Conservation (phyloP, 495 filamentous ascomycete species). For the Aspergillus funiculosus region DNA sequence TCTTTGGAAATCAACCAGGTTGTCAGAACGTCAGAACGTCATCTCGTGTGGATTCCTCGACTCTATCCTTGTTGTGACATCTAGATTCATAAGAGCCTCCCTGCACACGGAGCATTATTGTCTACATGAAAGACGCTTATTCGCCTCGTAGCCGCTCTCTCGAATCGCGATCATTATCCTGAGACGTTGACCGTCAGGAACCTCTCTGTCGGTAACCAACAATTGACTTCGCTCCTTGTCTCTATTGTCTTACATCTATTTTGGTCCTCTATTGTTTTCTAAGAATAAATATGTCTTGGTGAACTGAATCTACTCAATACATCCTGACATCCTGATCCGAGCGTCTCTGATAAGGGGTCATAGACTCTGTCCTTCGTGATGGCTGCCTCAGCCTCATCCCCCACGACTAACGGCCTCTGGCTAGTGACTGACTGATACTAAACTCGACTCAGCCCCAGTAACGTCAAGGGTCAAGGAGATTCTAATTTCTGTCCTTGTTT, state of each 20-base stretch:
- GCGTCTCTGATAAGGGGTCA: constrained; percentile 4
- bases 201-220: constrained; percentile 16
- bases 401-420: background rate
- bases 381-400: constrained; percentile 7
- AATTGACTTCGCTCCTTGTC: background rate
- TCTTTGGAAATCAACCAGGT: too few species aligned
- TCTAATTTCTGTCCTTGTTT: background rate
- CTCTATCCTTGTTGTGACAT: too few species aligned
- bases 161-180: constrained; percentile 3
- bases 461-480: background rate
- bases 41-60: too few species aligned
- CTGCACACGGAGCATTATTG: background rate
- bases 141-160: constrained; percentile 8
- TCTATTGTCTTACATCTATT: background rate
- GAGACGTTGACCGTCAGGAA: constrained; percentile 11
- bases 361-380: background rate
- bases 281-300: constrained; percentile 7
- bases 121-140: constrained; percentile 1
- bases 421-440: background rate
- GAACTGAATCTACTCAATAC: too few species aligned
- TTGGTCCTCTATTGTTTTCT: constrained; percentile 8
- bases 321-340: background rate
- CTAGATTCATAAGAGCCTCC: background rate
- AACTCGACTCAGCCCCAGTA: constrained; percentile 4
- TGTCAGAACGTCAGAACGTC: background rate